phyloP scores from a whole-genome alignment of 1,284 basidiomycete genomes.

The Sanghuangporus weigelae region DNA sequence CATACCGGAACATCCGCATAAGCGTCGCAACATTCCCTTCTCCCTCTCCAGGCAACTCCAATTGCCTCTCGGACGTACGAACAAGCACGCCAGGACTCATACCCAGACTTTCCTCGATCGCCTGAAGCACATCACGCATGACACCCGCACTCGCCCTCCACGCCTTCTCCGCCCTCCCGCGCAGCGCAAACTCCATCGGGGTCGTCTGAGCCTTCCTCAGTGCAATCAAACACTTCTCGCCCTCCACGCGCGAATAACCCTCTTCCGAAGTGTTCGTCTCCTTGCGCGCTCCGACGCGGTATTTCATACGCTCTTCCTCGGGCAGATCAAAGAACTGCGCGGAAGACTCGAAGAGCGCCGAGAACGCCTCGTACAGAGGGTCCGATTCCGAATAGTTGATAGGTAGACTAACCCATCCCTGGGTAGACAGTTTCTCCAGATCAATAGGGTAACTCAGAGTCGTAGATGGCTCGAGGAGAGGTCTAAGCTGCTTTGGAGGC shows the following conservation, averaged over 20 bases:
- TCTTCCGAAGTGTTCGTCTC: slow-evolving; percentile 26
- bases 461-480: slow-evolving; percentile 3
- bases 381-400: slow-evolving; percentile 4
- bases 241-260: slow-evolving; percentile 26
- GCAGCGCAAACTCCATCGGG: slow-evolving; percentile 14
- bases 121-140: slow-evolving; percentile 21
- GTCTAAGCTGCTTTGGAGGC: not conserved
- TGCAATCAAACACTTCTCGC: slow-evolving; percentile 29
- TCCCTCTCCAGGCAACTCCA: slow-evolving; percentile 18
- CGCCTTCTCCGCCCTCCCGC: slow-evolving; percentile 16
- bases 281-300: slow-evolving; percentile 16
- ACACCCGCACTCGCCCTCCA: slow-evolving; percentile 25
- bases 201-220: slow-evolving; percentile 21
- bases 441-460: slow-evolving; percentile 8
- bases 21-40: slow-evolving; percentile 23
- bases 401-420: slow-evolving; percentile 13
- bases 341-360: slow-evolving; percentile 22
- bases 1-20: slow-evolving; percentile 28
- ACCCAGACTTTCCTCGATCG: slow-evolving; percentile 25
- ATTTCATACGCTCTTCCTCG: slow-evolving; percentile 14
- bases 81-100: slow-evolving; percentile 21
- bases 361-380: slow-evolving; percentile 18
- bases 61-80: slow-evolving; percentile 20
- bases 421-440: slow-evolving; percentile 13
- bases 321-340: slow-evolving; percentile 25